phyloP scores from a whole-genome alignment of 352 stramenopile species.

The Globisporangium irregulare region DNA sequence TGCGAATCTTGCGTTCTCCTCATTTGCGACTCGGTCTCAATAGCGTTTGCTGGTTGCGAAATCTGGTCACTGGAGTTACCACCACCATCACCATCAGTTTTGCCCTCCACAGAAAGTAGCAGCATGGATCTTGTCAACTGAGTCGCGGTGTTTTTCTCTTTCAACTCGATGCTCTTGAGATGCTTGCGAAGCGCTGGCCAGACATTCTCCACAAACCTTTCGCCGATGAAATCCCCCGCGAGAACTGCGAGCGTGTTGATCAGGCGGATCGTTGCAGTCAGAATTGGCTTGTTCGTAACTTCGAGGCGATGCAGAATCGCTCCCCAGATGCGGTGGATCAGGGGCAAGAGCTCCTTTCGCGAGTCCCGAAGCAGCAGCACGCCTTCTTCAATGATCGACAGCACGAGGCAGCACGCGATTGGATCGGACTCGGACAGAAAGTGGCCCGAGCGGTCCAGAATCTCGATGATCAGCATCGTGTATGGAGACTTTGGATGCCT shows the following conservation, averaged over 20 bases:
- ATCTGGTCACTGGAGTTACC: background rate
- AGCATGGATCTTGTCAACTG: slow-evolving; percentile 70
- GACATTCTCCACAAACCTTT: slow-evolving; percentile 76
- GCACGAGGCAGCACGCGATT: slow-evolving; percentile 66
- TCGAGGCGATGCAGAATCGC: slow-evolving; percentile 57
- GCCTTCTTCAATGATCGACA: slow-evolving; percentile 67
- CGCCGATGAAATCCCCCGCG: slow-evolving; percentile 76
- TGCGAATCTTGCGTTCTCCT: slow-evolving; percentile 46
- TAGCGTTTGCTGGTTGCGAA: background rate
- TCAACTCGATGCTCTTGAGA: slow-evolving; percentile 37
- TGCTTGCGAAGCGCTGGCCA: slow-evolving; percentile 59
- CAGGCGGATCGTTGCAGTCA: slow-evolving; percentile 50
- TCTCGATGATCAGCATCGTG: slow-evolving; percentile 59
- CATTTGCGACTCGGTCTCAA: slow-evolving; percentile 23
- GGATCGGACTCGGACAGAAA: slow-evolving; percentile 71
- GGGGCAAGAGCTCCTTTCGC: slow-evolving; percentile 57
- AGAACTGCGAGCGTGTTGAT: slow-evolving; percentile 47
- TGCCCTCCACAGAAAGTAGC: slow-evolving; percentile 23
- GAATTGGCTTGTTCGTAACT: slow-evolving; percentile 57
- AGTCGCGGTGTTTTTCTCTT: slow-evolving; percentile 19
- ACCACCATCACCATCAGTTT: background rate
- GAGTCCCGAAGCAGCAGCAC: slow-evolving; percentile 42
- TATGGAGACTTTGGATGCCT: slow-evolving; percentile 27
- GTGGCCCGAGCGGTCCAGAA: slow-evolving; percentile 72
- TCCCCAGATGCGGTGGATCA: slow-evolving; percentile 76